Evolutionary conservation across 148 eudicot species (phyloP), one percentile per base, ranked within the genome.

Genomic region (Rheum nobile): DNA sequence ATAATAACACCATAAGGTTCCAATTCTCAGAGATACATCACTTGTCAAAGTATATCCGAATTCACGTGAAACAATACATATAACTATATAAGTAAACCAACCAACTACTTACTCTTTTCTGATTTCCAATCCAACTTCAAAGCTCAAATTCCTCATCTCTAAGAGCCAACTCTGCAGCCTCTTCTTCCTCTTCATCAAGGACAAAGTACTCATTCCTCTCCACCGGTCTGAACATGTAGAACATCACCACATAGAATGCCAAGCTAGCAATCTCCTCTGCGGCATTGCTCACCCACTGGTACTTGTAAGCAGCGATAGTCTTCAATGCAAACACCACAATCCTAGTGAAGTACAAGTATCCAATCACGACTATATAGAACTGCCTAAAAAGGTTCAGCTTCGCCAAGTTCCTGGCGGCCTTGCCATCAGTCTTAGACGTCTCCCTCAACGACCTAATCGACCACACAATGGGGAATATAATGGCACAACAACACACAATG

Each of bases 111-210:
- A 48, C 55, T 48, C 17, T 48, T 19, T 8, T 6, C 37, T 48
- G 22, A 48, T 42, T 42, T 4, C 22, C 22, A 8, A 19, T 17
- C 22, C 55, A 48, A n/a, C 21, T 63, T 83, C 80, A 83, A 69
- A 79, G 75, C 35, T 83, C 85, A n/a, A 83, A 83, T 52, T 83
- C 85, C 75, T 83, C 85, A 34, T 76, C 77, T 72, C 73, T 79
- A 31, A 79, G 63, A 11, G 75, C 79, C 75, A 80, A 80, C 3
- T 78, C 77, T 71, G 84, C 86, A 65, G 84, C 84, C 72, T 80
- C 86, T 75, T 84, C 86, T 50, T 84, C 86, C 16, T 83, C 84
- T 67, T 84, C 86, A 57, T 84, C 86, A 48, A 84, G 79, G 4
- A 82, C 86, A 67, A 84, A 84, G 17, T 84, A 81, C 29, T 81